Evolutionary conservation across 208 protist genomes (phyloP).

Genomic region (Novymonas esmeraldas): DNA sequence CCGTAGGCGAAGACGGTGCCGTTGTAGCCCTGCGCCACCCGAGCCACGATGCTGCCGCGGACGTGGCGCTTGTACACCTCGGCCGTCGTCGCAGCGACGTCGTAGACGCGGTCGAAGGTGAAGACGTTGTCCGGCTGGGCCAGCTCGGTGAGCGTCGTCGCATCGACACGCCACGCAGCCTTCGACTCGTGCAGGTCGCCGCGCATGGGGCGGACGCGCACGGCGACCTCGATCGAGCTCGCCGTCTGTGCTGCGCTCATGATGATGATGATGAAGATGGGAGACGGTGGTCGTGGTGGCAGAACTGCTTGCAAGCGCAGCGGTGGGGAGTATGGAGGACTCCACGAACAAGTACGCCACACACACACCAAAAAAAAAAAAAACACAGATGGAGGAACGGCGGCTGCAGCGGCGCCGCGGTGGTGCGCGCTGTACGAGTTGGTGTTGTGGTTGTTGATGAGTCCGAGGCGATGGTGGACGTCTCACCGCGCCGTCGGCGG

Average conservation of each 20-base stretch:
- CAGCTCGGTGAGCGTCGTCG: conserved; percentile 49
- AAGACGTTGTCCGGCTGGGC: conserved; percentile 66
- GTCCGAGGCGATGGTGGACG: too few relatives aligned
- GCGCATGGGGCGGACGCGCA: conserved; percentile 69
- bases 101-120: conserved; percentile 78
- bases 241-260: conserved; percentile 27
- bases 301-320: too few relatives aligned
- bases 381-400: too few relatives aligned
- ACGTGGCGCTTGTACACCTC: conserved; percentile 64
- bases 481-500: too few relatives aligned
- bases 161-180: conserved; percentile 35
- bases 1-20: conserved; percentile 88
- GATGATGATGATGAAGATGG: background rate
- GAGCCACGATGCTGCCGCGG: conserved; percentile 44
- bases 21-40: conserved; percentile 85
- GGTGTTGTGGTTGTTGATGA: too few relatives aligned
- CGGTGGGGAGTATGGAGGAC: too few relatives aligned
- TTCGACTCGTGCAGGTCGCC: conserved; percentile 48
- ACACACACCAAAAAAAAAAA: background rate
- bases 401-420: too few relatives aligned
- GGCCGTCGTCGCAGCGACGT: conserved; percentile 32
- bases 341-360: too few relatives aligned
- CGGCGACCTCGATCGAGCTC: conserved; percentile 71
- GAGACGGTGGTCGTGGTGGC: background rate
- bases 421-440: too few relatives aligned